Base-by-base conservation (phyloP, 371 early-diverging fungal genomes). In the Rhizopus arrhizus region DNA sequence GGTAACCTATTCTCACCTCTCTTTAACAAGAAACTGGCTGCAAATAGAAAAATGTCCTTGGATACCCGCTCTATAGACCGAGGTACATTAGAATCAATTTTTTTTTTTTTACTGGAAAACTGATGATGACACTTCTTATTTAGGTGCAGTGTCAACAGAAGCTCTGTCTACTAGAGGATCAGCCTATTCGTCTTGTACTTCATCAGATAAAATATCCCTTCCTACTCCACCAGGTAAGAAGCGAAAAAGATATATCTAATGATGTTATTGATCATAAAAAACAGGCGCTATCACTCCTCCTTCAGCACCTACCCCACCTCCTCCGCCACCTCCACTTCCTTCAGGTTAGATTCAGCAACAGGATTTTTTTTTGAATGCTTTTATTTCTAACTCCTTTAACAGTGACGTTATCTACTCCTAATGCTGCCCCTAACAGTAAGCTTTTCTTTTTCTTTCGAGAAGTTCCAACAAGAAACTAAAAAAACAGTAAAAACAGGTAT, bases 321-420 rank as follows among this genome's bases (percentile, higher is more conserved):
- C 43, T 13, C 55, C 56, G 3, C 42, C 59, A 5, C 46, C 59
- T 2, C 40, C 63, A 28, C 53, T 52, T 22, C 56, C 67, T 11
- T 55, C 56, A 38, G 56, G 16, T 48, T 36, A 33, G 43, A 33
- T 42, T 5, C 13, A 12, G 12, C 12, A 22, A 1, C 12, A 40
- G 12, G 10, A 40, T 40, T 10, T 40, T 40, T 40, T 40, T 40
- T 40, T 40, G 8, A 7, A 12, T 13, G 1, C n/a, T 43, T 43
- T 43, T 43, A 13, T 43, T 43, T 13, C 15, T 43, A 13, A n/a
- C 15, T 43, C 15, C n/a, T 13, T 13, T 43, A 13, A 5, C 2
- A 5, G 5, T 43, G 5, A 13, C 15, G 1, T 43, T 43, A 43
- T 43, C 43, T 43, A 15, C 43, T 43, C 43, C 43, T 43, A 0